These are phyloP conservation scores for Cutaneotrichosporon mucoides DNA, from an alignment of 1,284 basidiomycete species.

Conservation along the genomic window DNA sequence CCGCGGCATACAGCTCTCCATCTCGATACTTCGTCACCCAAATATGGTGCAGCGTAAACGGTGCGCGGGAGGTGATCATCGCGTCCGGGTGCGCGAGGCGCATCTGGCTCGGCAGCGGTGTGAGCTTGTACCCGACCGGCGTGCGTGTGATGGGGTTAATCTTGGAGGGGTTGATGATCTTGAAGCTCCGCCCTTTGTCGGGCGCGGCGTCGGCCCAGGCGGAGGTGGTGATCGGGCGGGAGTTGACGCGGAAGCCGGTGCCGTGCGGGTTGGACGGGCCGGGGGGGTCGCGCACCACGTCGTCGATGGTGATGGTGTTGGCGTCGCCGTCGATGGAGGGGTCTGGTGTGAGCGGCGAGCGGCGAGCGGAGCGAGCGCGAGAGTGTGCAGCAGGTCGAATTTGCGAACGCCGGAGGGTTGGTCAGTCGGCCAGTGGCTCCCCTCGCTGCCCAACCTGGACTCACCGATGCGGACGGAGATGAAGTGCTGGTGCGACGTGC, in stretches of 20 bases:
- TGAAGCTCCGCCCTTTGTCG: constrained; percentile 39
- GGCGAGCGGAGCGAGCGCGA: too few species aligned
- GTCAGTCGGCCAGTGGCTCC: too few species aligned
- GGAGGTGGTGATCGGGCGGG: not conserved
- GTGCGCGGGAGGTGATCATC: constrained; percentile 4
- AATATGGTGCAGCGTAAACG: constrained; percentile 4
- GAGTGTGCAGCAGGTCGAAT: too few species aligned
- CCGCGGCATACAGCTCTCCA: constrained; percentile 4
- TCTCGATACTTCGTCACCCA: constrained; percentile 3
- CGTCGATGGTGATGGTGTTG: constrained; percentile 3
- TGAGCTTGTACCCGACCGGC: constrained; percentile 3
- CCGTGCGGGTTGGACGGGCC: constrained; percentile 4
- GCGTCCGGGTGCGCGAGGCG: constrained; percentile 4
- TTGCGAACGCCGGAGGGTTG: too few species aligned
- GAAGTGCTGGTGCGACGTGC: constrained; percentile 4
- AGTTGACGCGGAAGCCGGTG: not conserved
- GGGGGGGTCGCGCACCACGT: not conserved
- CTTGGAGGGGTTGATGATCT: constrained; percentile 44
- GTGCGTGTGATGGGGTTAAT: constrained; percentile 8
- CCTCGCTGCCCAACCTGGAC: too few species aligned
- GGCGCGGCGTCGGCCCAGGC: constrained; percentile 1
- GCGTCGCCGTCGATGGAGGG: not conserved
- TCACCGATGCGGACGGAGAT: not conserved
- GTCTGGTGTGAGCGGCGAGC: not conserved
- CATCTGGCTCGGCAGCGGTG: not conserved